Conservation (phyloP, 805 yeast species). For the Debaryomyces castellii region DNA sequence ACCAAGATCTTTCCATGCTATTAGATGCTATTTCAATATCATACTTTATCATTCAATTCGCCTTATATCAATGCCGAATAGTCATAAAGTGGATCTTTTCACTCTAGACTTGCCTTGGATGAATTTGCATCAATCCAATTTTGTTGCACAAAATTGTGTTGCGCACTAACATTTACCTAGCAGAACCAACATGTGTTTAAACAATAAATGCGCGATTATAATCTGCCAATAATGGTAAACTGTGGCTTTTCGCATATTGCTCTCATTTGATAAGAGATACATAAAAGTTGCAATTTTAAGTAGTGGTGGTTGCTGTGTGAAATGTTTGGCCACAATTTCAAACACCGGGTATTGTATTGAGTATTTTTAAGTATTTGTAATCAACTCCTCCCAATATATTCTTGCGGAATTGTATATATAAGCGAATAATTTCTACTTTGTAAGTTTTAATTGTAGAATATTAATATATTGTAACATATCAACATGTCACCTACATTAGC, state of each 20-base stretch:
- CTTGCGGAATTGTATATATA: neutral
- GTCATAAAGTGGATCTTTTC: too few relatives aligned
- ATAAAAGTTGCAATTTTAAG: neutral
- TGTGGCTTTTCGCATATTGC: neutral
- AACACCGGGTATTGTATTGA: neutral
- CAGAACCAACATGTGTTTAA: too few relatives aligned
- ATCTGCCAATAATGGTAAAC: neutral
- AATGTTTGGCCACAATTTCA: neutral
- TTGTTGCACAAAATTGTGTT: too few relatives aligned
- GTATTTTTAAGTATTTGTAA: neutral
- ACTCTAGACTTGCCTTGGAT: too few relatives aligned
- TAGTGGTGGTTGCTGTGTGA: neutral
- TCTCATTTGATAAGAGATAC: neutral
- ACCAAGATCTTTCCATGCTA: too few relatives aligned
- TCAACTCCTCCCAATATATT: neutral
- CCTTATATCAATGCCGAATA: too few relatives aligned
- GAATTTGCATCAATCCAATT: too few relatives aligned
- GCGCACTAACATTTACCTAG: too few relatives aligned
- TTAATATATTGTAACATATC: neutral
- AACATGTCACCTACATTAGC: conserved; percentile 1
- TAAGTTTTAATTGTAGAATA: neutral
- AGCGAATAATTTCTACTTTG: neutral
- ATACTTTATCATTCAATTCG: too few relatives aligned
- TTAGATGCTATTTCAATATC: too few relatives aligned
- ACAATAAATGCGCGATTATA: too few relatives aligned